Conservation (phyloP, 1,284 basidiomycete species). For the Jaminaea rosea region DNA sequence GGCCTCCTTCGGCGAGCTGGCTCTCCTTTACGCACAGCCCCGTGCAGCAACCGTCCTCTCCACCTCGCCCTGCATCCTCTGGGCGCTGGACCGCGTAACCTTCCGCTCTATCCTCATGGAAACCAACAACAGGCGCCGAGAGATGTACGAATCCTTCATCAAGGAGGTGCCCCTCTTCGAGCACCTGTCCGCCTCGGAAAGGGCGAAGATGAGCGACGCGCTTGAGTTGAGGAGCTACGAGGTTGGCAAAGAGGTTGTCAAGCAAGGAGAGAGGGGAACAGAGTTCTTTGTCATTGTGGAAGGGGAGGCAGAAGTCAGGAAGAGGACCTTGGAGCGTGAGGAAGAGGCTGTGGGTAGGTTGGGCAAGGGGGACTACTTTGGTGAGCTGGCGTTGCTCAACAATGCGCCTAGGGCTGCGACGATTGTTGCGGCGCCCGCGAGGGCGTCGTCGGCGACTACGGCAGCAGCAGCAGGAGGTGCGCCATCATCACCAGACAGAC, state of each 20-base stretch:
- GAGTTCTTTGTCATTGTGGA: constrained; percentile 96
- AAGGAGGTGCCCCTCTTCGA: constrained; percentile 81
- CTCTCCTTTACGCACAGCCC: constrained; percentile 94
- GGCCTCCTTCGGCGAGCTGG: constrained; percentile 87
- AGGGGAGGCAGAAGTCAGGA: constrained; percentile 78
- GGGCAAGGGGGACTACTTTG: constrained; percentile 92
- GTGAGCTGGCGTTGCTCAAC: constrained; percentile 76
- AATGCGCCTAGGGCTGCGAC: constrained; percentile 84
- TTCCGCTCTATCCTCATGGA: constrained; percentile 85
- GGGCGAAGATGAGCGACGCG: constrained; percentile 94
- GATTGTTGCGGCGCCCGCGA: constrained; percentile 62
- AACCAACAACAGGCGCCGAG: constrained; percentile 58
- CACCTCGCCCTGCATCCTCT: constrained; percentile 70
- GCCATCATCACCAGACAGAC: constrained; percentile 50
- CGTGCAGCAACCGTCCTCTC: constrained; percentile 88
- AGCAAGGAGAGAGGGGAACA: constrained; percentile 86
- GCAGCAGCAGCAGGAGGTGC: constrained; percentile 56
- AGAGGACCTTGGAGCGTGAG: constrained; percentile 56
- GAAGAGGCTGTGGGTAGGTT: constrained; percentile 54
- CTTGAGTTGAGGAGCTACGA: constrained; percentile 72
- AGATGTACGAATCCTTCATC: constrained; percentile 92
- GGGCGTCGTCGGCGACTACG: constrained; percentile 60
- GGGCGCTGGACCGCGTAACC: constrained; percentile 92
- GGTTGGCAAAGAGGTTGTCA: constrained; percentile 76
- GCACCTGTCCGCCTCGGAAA: constrained; percentile 70